Evolutionary conservation across 495 filamentous ascomycete species (phyloP).

Genomic region (Xylaria scruposa): DNA sequence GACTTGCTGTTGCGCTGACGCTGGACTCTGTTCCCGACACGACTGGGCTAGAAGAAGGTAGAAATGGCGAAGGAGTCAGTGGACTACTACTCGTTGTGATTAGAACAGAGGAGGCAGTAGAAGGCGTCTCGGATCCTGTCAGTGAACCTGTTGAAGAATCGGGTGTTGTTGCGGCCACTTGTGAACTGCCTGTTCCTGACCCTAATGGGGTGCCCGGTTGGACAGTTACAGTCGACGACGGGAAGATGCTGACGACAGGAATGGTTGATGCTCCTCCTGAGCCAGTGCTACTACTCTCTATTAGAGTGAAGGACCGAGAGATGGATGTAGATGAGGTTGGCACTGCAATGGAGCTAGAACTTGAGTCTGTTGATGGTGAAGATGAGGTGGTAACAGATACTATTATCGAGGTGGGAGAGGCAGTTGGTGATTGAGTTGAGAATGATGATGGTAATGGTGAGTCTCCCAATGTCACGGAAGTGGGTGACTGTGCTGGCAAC

Average conservation of each 20-base stretch:
- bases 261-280: constrained; percentile 25
- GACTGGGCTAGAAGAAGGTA: constrained; percentile 2
- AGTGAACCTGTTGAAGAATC: neutral
- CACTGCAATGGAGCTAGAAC: neutral
- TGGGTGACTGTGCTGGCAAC: constrained; percentile 20
- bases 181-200: constrained; percentile 8
- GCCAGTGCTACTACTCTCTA: constrained; percentile 29
- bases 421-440: constrained; percentile 21
- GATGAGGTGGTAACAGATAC: constrained; percentile 23
- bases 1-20: constrained; percentile 8
- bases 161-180: constrained; percentile 1
- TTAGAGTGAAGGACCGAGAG: constrained; percentile 34
- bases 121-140: constrained; percentile 16
- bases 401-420: constrained; percentile 14
- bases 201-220: constrained; percentile 16
- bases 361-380: neutral
- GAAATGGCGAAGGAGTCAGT: constrained; percentile 12
- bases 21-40: neutral
- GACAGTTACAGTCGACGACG: constrained; percentile 36
- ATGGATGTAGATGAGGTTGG: constrained; percentile 31
- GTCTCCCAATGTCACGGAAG: constrained; percentile 7
- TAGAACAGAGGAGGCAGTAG: constrained; percentile 5
- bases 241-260: constrained; percentile 36
- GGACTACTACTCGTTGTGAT: neutral
- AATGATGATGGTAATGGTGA: neutral